Base-by-base conservation (phyloP, 148 eudicot species). In the Nyssa sinensis region DNA sequence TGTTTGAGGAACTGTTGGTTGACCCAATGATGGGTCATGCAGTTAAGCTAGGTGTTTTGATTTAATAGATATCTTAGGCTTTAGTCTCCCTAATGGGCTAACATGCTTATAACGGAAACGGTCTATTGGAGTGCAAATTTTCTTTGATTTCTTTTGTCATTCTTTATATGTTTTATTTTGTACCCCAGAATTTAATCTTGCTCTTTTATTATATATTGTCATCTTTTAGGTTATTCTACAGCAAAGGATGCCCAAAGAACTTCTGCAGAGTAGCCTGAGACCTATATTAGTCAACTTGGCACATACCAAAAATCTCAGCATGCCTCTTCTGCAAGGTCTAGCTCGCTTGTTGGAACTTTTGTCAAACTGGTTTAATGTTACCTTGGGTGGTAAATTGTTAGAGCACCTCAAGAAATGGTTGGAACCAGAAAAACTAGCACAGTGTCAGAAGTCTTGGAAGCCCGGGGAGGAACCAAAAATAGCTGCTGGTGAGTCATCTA, bases 171-270 rank as follows among this genome's bases (percentile, higher is more conserved):
- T 58, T 47, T 59, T 19, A 33, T 65, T 35, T 70, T 6, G 32
- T 23, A 39, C 34, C 39, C 6, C 62, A 39, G 13, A 11, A 64
- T 72, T 55, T 34, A 63, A 39, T 61, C 67, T 62, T 44, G 44
- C 59, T 75, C 13, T n/a, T 61, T 61, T 53, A 7, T 67, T 64
- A 25, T 62, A n/a, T 62, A 58, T 74, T 62, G 72, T 41, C 19
- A 70, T 75, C 19, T 41, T 68, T 65, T 81, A 95, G 99, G 99
- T 89, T 61, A 86, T 93, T 78, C 83, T 86, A 37, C 98, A 95
- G 79, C 97, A 88, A 82, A 88, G 99, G 82, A 95, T 95, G 96
- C 99, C 99, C 14, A 95, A 95, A 77, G 99, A 95, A 84, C 99
- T 95, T 83, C 85, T 95, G 73, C 97, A 92, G 81, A 90, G 91